Evolutionary conservation across 352 stramenopile genomes (phyloP).

Genomic region (Pythium monospermum): DNA sequence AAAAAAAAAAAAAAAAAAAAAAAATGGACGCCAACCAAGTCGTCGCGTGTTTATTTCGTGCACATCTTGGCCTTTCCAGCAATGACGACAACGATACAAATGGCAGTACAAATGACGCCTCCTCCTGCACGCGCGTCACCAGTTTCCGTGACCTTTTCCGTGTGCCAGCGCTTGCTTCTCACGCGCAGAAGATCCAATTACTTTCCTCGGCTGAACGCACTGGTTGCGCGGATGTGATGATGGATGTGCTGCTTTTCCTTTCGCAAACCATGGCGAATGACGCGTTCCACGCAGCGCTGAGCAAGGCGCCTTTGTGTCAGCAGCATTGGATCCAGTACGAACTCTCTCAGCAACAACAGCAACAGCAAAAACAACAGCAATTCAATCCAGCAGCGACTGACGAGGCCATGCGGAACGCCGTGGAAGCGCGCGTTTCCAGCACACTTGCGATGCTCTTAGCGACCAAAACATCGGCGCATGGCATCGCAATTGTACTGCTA

Average conservation of each 20-base stretch:
- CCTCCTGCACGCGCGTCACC: constrained; percentile 20
- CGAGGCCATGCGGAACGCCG: constrained; percentile 4
- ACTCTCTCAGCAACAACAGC: constrained; percentile 10
- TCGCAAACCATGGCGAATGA: constrained; percentile 67
- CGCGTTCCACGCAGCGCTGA: constrained; percentile 47
- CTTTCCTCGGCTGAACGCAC: constrained; percentile 45
- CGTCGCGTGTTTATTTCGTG: constrained; percentile 75
- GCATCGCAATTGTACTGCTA: constrained; percentile 51
- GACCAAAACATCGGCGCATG: constrained; percentile 40
- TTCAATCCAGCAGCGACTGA: not conserved
- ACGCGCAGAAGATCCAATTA: constrained; percentile 41
- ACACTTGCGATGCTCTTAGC: constrained; percentile 11
- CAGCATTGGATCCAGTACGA: constrained; percentile 75
- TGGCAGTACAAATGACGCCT: no score
- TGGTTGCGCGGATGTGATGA: constrained; percentile 46
- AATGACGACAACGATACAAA: constrained; percentile 10
- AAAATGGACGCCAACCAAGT: constrained; percentile 33
- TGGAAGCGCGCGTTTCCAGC: constrained; percentile 10
- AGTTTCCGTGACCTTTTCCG: constrained; percentile 56
- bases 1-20: not conserved
- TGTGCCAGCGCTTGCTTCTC: constrained; percentile 30
- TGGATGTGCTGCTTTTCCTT: constrained; percentile 71
- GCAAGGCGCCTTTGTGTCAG: constrained; percentile 28
- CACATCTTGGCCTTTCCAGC: constrained; percentile 64
- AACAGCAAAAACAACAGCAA: no score